phyloP scores from a whole-genome alignment of 2,329 filamentous ascomycete genomes.

The Trichoderma sp. region DNA sequence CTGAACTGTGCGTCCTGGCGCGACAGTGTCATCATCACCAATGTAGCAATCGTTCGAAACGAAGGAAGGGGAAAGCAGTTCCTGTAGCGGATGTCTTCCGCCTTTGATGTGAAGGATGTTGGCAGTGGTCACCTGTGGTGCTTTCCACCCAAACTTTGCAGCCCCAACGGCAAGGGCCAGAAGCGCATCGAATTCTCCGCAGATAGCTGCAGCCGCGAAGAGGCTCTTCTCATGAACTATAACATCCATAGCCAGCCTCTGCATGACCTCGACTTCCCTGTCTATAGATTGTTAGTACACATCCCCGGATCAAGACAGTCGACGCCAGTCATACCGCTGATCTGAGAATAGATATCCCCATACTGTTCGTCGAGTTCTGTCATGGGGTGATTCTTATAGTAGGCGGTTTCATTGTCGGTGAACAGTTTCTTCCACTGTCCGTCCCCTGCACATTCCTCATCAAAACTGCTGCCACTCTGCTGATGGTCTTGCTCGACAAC shows the following conservation, averaged over 20 bases:
- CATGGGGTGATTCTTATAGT: constrained; percentile 87
- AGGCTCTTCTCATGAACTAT: constrained; percentile 70
- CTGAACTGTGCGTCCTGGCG: constrained; percentile 43
- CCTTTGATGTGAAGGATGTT: constrained; percentile 73
- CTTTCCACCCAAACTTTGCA: constrained; percentile 68
- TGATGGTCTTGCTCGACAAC: constrained; percentile 60
- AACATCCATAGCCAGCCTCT: constrained; percentile 71
- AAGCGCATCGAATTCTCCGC: constrained; percentile 84
- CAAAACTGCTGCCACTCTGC: constrained; percentile 62
- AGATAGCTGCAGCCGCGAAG: constrained; percentile 70
- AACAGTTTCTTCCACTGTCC: constrained; percentile 80
- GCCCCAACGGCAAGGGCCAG: constrained; percentile 80
- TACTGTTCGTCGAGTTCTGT: constrained; percentile 76
- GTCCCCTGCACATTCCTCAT: constrained; percentile 57
- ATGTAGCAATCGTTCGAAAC: constrained; percentile 79
- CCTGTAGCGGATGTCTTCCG: constrained; percentile 87
- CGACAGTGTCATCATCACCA: constrained; percentile 53
- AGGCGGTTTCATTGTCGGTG: constrained; percentile 67
- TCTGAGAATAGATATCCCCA: constrained; percentile 82
- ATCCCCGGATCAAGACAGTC: not conserved
- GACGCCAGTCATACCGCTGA: constrained; percentile 65
- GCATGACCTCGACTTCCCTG: constrained; percentile 84
- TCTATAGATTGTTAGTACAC: constrained; percentile 51
- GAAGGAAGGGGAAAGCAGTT: constrained; percentile 77
- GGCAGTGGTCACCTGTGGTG: constrained; percentile 68